phyloP scores from a whole-genome alignment of 2,329 filamentous ascomycete genomes.

The Aspergillus floridensis region DNA sequence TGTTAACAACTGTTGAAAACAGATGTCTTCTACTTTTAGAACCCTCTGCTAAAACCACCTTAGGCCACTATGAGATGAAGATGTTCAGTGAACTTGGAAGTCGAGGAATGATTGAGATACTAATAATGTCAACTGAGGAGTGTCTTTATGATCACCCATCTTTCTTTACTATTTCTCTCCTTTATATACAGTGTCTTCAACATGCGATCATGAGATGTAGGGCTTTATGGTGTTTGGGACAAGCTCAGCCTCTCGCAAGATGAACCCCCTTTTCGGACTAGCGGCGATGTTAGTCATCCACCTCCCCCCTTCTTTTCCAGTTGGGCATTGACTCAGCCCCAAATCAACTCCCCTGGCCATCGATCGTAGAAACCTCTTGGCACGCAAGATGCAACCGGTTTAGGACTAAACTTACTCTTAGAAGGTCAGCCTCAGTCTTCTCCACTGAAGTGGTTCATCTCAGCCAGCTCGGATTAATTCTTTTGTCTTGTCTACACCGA shows the following conservation, averaged over 20 bases:
- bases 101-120: too few species aligned
- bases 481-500: neutral
- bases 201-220: neutral
- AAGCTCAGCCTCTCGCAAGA: neutral
- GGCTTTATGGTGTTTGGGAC: neutral
- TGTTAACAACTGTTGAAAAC: too few species aligned
- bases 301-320: neutral
- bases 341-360: neutral
- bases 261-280: neutral
- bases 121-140: too few species aligned
- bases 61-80: too few species aligned
- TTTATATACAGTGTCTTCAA: too few species aligned
- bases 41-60: too few species aligned
- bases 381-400: neutral
- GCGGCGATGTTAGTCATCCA: neutral
- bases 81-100: too few species aligned
- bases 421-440: neutral
- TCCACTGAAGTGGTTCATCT: neutral
- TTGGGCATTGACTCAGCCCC: neutral
- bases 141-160: too few species aligned
- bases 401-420: neutral
- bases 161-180: too few species aligned
- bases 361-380: neutral
- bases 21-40: too few species aligned
- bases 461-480: too few species aligned